Conservation (phyloP, 768 basidiomycete genomes). For the Suillus spraguei region DNA sequence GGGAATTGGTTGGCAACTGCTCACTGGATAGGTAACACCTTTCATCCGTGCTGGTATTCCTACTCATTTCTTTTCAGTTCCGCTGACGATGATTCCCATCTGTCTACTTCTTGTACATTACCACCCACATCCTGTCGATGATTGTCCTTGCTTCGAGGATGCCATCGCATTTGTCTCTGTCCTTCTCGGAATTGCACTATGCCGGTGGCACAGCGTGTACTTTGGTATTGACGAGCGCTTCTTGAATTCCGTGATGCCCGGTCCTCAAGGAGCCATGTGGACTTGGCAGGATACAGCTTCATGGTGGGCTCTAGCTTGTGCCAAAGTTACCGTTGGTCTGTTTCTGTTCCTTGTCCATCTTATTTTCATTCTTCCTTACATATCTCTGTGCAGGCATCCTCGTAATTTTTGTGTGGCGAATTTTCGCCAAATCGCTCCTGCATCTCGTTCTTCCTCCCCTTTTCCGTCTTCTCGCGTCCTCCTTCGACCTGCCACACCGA, state of each 20-base stretch:
- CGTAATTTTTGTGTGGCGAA: constrained; percentile 84
- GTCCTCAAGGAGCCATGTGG: constrained; percentile 48
- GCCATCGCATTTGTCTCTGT: constrained; percentile 93
- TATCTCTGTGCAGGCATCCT: constrained; percentile 59
- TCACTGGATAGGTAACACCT: constrained; percentile 37
- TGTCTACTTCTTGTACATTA: constrained; percentile 79
- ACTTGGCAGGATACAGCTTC: constrained; percentile 33
- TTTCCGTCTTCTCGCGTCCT: constrained; percentile 73
- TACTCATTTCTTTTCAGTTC: constrained; percentile 42
- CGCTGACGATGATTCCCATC: constrained; percentile 59
- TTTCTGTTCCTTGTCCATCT: constrained; percentile 4
- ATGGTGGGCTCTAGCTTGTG: constrained; percentile 40
- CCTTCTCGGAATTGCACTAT: constrained; percentile 70
- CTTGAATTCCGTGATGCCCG: constrained; percentile 51
- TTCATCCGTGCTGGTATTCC: constrained; percentile 21
- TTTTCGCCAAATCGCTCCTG: constrained; percentile 77
- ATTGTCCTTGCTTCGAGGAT: constrained; percentile 98
- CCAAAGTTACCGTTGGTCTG: constrained; percentile 47
- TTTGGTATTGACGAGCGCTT: constrained; percentile 40
- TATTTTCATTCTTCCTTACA: background rate
- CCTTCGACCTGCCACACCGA: constrained; percentile 76
- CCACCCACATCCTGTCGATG: constrained; percentile 93
- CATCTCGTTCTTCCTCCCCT: constrained; percentile 80
- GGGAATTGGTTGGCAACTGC: constrained; percentile 43
- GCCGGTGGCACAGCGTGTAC: constrained; percentile 61